Percentiles rank a stretch among this genome's conserved stretches.
phyloP scores from a whole-genome alignment of 225 moss, liverwort and hornwort genomes.

The Sphagnum contortum region DNA sequence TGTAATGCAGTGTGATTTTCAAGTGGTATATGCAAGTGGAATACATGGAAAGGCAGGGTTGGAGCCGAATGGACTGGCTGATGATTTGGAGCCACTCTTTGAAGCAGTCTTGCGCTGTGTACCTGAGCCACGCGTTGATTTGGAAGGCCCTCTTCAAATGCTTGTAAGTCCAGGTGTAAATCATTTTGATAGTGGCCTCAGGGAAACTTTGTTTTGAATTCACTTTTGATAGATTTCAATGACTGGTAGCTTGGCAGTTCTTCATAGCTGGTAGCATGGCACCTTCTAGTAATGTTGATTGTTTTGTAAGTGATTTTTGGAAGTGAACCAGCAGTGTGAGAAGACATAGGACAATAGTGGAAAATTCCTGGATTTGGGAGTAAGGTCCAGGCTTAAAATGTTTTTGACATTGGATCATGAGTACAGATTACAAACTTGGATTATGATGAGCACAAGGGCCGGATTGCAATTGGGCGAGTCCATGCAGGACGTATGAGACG shows the following conservation, averaged over 20 bases:
- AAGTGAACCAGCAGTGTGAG: too few species aligned
- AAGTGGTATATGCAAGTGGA: slow-evolving; percentile 89
- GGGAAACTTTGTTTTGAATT: too few species aligned
- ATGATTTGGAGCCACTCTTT: slow-evolving; percentile 82
- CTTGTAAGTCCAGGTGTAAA: slow-evolving; percentile 34
- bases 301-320: too few species aligned
- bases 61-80: slow-evolving; percentile 65
- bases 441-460: slow-evolving; percentile 97
- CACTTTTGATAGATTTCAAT: too few species aligned
- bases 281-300: too few species aligned
- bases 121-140: slow-evolving; percentile 73
- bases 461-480: slow-evolving; percentile 89
- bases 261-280: too few species aligned
- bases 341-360: too few species aligned
- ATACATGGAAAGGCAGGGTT: slow-evolving; percentile 88
- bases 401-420: background rate
- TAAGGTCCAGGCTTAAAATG: too few species aligned
- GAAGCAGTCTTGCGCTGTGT: slow-evolving; percentile 72
- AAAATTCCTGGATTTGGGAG: too few species aligned
- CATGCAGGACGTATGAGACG: slow-evolving; percentile 75
- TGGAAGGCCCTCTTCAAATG: slow-evolving; percentile 85
- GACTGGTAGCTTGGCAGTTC: too few species aligned
- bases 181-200: background rate
- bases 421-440: slow-evolving; percentile 83
- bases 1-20: slow-evolving; percentile 77